Percentiles rank a stretch among this genome's conserved stretches.
Evolutionary conservation across 805 yeast genomes (phyloP).

Genomic region (Kodamaea kakaduensis): DNA sequence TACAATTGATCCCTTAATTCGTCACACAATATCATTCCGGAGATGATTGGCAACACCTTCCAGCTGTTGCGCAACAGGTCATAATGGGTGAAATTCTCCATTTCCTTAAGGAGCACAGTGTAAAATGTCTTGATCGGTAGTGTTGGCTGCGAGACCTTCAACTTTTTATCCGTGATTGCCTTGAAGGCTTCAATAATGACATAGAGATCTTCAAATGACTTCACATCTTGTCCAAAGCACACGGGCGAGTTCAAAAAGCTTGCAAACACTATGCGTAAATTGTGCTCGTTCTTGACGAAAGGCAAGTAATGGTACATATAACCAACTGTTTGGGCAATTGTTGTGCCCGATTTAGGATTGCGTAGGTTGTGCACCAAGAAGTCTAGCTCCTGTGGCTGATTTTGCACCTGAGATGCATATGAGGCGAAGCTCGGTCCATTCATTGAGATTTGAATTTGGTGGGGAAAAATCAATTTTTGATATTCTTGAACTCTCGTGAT

Average conservation of each 20-base stretch:
- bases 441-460: background rate
- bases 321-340: constrained; percentile 35
- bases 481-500: too few relatives aligned
- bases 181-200: constrained; percentile 47
- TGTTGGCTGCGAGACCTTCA: constrained; percentile 46
- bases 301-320: constrained; percentile 52
- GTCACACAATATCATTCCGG: constrained; percentile 43
- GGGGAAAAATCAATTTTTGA: too few relatives aligned
- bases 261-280: constrained; percentile 41
- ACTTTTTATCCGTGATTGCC: constrained; percentile 42
- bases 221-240: constrained; percentile 22
- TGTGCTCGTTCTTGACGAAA: constrained; percentile 43
- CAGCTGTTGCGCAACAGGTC: constrained; percentile 33
- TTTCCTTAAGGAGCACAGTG: constrained; percentile 31
- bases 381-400: constrained; percentile 43
- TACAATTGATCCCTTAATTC: constrained; percentile 31
- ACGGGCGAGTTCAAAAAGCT: constrained; percentile 43
- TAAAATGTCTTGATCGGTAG: constrained; percentile 44
- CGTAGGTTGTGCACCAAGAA: constrained; percentile 42
- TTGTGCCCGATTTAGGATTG: constrained; percentile 32
- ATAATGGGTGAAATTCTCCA: constrained; percentile 26
- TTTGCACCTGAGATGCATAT: background rate
- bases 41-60: constrained; percentile 46
- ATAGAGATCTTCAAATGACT: constrained; percentile 30
- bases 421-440: background rate